Evolutionary conservation across 331 rosid species (phyloP).

Genomic region (Spiraea crenata): DNA sequence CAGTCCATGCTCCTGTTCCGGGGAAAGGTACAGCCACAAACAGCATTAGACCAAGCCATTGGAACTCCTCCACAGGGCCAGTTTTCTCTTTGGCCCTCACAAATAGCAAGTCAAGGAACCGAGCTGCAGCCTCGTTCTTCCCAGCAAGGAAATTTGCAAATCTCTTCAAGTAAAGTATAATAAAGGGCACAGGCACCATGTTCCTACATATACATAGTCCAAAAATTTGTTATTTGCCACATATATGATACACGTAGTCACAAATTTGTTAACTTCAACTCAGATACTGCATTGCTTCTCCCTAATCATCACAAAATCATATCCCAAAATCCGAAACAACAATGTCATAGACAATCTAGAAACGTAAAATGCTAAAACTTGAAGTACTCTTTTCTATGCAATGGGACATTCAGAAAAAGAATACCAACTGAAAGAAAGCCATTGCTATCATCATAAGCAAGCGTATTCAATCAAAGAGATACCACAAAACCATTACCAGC

Average conservation of each 20-base stretch:
- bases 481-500: slow-evolving; percentile 7
- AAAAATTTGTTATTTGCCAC: slow-evolving; percentile 22
- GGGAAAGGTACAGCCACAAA: slow-evolving; percentile 98
- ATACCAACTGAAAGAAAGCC: background rate
- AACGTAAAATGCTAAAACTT: background rate
- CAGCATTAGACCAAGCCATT: slow-evolving; percentile 93
- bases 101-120: slow-evolving; percentile 58
- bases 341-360: background rate
- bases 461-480: background rate
- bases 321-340: background rate
- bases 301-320: background rate
- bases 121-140: slow-evolving; percentile 53
- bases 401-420: background rate
- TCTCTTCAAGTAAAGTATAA: slow-evolving; percentile 70
- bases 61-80: slow-evolving; percentile 94
- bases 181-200: slow-evolving; percentile 91
- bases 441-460: background rate
- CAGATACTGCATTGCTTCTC: background rate
- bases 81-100: slow-evolving; percentile 80
- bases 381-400: background rate
- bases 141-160: slow-evolving; percentile 72
- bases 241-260: slow-evolving; percentile 27
- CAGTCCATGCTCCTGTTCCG: slow-evolving; percentile 97
- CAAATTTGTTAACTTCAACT: slow-evolving; percentile 18
- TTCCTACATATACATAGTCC: slow-evolving; percentile 53